Evolutionary conservation across 2,329 filamentous ascomycete genomes (phyloP), one percentile per base, ranked within the genome.

Genomic region (Ascochyta lentis): DNA sequence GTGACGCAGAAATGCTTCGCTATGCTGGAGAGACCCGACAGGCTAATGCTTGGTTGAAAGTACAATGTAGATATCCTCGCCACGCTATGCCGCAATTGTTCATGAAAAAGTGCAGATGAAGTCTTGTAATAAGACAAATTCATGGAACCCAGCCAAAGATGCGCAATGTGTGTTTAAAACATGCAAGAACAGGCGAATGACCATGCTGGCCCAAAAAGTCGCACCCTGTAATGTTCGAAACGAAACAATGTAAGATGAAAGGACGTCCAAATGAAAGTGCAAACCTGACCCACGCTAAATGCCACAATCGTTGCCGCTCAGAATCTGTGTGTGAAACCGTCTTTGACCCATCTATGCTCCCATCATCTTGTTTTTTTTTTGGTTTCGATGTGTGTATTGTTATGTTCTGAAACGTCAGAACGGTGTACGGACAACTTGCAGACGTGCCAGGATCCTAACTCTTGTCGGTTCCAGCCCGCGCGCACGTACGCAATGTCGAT

Each of bases 281-380:
- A 56, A 59, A 59, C 54, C 64, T 63, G 51, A 70, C 72, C 69
- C 64, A 67, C 68, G 72, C 71, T 74, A 73, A 75, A 75, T 75
- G 71, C 68, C 70, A 72, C 65, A 68, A 69, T 67, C 70, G 61
- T 75, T 64, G 62, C 64, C 66, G 62, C 66, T 70, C 61, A 51
- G 51, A 43, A 49, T 35, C 22, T 45, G 54, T 60, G 59, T 60
- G 51, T 56, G 59, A 56, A 56, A 56, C 53, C 37, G 24, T 51
- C 47, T 56, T 15, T 48, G 47, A 56, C 38, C 53, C 53, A 48
- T 56, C 47, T 56, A 56, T 56, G 37, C 49, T 63, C 55, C 54
- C 55, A 54, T 58, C 60, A 62, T 63, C 56, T 56, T 54, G 58
- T 58, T 54, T 43, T 64, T 59, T 16, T 58, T 54, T 41, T 64